phyloP scores from a whole-genome alignment of 192 early-diverging fungal species.

The Endogone sp. region DNA sequence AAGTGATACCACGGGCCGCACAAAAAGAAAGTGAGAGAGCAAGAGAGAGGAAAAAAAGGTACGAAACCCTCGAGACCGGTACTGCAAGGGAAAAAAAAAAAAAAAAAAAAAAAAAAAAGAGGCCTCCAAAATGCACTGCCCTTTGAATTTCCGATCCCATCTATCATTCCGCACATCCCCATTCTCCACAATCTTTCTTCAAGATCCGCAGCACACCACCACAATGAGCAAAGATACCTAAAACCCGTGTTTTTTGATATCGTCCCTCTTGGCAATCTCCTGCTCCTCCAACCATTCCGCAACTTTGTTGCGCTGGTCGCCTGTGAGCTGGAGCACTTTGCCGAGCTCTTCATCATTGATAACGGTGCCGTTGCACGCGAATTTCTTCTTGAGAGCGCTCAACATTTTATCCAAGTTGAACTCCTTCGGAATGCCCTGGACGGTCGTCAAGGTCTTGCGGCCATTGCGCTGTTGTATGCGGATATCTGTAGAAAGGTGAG shows the following conservation, averaged over 20 bases:
- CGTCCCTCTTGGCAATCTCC: slow-evolving; percentile 74
- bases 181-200: too few relatives aligned
- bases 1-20: neutral
- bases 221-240: slow-evolving; percentile 47
- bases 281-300: slow-evolving; percentile 64
- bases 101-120: neutral
- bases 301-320: slow-evolving; percentile 88
- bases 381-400: slow-evolving; percentile 94
- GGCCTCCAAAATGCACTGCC: neutral
- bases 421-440: slow-evolving; percentile 82
- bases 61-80: neutral
- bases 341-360: slow-evolving; percentile 88
- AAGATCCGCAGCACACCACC: too few relatives aligned
- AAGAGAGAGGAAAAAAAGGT: neutral
- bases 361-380: slow-evolving; percentile 94
- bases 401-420: slow-evolving; percentile 86
- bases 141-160: too few relatives aligned
- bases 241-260: slow-evolving; percentile 93
- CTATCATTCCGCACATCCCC: too few relatives aligned
- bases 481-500: slow-evolving; percentile 62
- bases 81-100: neutral
- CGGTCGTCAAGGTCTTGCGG: slow-evolving; percentile 92
- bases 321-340: slow-evolving; percentile 87
- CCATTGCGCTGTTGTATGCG: slow-evolving; percentile 96
- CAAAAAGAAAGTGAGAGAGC: too few relatives aligned